Evolutionary conservation across 306 rosid genomes (phyloP), one percentile per base, ranked within the genome.

Genomic region (Ochetophila trinervis): DNA sequence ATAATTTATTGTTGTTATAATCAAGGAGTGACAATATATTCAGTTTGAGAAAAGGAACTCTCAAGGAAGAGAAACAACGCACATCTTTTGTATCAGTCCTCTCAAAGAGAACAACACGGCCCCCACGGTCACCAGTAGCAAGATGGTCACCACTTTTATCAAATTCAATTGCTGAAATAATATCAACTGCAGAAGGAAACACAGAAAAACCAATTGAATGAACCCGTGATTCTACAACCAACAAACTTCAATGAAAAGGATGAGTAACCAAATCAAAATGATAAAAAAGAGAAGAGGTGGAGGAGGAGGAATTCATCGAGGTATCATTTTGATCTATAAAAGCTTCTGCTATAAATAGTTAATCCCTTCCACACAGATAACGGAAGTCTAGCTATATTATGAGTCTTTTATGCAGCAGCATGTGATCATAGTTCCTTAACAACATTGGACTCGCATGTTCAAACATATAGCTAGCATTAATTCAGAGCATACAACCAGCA

Each of bases 101-200:
- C 83, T 94, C 99, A 78, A 94, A 94, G 47, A 94, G 99, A 76
- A 94, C 99, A 64, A 94, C 99, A 56, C 99, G 90, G 35, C 99
- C 99, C 66, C 99, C 99, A n/a, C 97, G 96, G 72, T 94, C 99
- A 24, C 99, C 99, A 12, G 99, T 94, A 73, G 97, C 99, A 70
- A 94, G 99, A 86, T 90, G 96, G 76, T 90, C 90, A 49, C 99
- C 99, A 63, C 79, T 84, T 79, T 80, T 90, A 80, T 94, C 99
- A 47, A 94, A 94, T 76, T 94, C 99, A 66, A 94, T 94, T 27
- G 99, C 99, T 76, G 99, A 94, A 73, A 94, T 94, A 63, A 94
- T 90, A 82, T 94, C 99, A 79, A 94, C 99, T 94, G 92, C 76
- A 77, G 58, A 80, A 70, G 63, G 19, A 65, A 74, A 69, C 44